These are phyloP conservation scores for Thymus mandschuricus DNA, from an alignment of 257 asterid species.

Conservation along the genomic window DNA sequence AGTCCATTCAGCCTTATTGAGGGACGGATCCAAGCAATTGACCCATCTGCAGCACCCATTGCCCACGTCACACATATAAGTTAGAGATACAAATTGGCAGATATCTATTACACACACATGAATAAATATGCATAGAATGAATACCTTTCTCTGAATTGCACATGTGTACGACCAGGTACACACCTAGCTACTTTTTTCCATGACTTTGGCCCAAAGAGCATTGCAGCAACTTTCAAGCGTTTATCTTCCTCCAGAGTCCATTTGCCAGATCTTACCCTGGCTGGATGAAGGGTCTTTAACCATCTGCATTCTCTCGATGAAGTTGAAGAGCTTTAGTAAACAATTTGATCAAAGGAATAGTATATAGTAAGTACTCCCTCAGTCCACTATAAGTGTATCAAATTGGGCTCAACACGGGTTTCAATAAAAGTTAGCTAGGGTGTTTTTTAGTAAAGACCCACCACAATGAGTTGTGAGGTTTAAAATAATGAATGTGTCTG, in stretches of 20 bases:
- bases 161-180: conserved; percentile 90
- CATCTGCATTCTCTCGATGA: conserved; percentile 62
- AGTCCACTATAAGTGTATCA: no score
- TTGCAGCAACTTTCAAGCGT: conserved; percentile 86
- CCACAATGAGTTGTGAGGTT: no score
- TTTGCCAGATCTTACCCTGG: conserved; percentile 73
- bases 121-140: conserved; percentile 24
- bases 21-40: conserved; percentile 83
- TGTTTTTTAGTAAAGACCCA: not conserved
- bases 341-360: conserved; percentile 39
- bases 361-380: no score
- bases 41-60: conserved; percentile 77
- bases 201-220: conserved; percentile 73
- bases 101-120: not conserved
- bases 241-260: conserved; percentile 91
- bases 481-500: no score
- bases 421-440: no score
- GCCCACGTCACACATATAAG: conserved; percentile 37
- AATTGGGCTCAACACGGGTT: no score
- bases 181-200: conserved; percentile 80
- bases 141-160: conserved; percentile 98
- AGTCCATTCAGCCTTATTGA: conserved; percentile 68
- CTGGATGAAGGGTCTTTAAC: conserved; percentile 82
- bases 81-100: conserved; percentile 9
- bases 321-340: conserved; percentile 23